Evolutionary conservation across 805 yeast species (phyloP), one percentile per base, ranked within the genome.

Genomic region (Candida golubevii): DNA sequence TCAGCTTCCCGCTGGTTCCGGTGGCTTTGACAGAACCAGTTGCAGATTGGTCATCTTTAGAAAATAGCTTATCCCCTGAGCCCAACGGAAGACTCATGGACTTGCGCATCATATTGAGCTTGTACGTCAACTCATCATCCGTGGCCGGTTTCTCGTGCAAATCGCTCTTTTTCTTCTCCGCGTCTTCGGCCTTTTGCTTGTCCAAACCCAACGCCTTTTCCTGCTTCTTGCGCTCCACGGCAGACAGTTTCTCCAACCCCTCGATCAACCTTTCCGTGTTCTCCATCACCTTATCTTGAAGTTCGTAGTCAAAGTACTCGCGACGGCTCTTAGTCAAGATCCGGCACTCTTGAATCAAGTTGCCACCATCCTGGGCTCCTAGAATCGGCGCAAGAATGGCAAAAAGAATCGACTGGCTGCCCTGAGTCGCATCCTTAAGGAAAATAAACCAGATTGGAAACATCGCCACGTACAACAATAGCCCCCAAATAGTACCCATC

Each of bases 361-460:
- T 73, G 3, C 88, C 93, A 18, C 91, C 88, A 18, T 72, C 71
- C 35, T 73, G 62, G 14, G 74, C 77, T 32, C 75, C 77, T 26
- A 88, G 69, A 12, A 85, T 80, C 0, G 97, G 96, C 7, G 85
- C 77, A 72, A 73, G 77, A 38, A 86, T 58, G 0, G 88, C 86
- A 66, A 75, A 83, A 36, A 88, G 56, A 28, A 85, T 57, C 26
- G 87, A 79, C 65, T 93, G 96, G 28, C 88, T 84, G 6, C 97
- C 99, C 51, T 83, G 82, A 32, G 63, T 62, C 10, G 89, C 77
- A 27, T 85, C 79, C 64, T 89, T 91, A 43, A 90, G 72, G 39
- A 90, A 72, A 13, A 93, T 56, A 83, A 88, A 91, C 76, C 88
- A 79, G 0, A 93, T 40, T 8, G 99, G 99, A 69, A 83, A 86